Conservation (phyloP, 2,329 filamentous ascomycete genomes). For the Verruconis gallopava region DNA sequence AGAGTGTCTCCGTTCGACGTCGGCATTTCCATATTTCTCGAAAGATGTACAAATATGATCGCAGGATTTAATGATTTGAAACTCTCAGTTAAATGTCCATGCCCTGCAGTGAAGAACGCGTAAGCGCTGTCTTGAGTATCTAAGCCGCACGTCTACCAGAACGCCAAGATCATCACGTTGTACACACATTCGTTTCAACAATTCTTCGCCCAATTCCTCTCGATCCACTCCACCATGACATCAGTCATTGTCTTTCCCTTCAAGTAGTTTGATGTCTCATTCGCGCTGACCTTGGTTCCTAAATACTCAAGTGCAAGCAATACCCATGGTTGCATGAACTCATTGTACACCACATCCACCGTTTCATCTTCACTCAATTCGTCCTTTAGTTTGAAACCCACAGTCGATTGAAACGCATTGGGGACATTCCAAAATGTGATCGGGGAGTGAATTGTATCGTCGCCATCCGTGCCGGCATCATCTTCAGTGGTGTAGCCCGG, state of each 20-base stretch:
- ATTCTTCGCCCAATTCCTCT: slow-evolving; percentile 36
- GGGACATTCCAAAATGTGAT: slow-evolving; percentile 67
- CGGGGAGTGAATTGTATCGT: slow-evolving; percentile 72
- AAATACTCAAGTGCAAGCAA: slow-evolving; percentile 57
- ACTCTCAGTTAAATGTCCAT: too few relatives aligned
- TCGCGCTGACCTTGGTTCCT: slow-evolving; percentile 35
- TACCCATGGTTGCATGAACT: slow-evolving; percentile 79
- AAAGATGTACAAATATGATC: too few relatives aligned
- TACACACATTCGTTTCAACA: too few relatives aligned
- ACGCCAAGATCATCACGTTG: too few relatives aligned
- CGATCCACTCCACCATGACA: slow-evolving; percentile 47
- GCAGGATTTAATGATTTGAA: too few relatives aligned
- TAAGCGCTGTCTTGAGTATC: too few relatives aligned
- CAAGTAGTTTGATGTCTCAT: slow-evolving; percentile 41
- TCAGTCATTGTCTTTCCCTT: slow-evolving; percentile 42
- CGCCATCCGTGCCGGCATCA: slow-evolving; percentile 69
- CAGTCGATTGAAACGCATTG: slow-evolving; percentile 60
- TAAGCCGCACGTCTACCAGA: too few relatives aligned
- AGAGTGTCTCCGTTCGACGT: too few relatives aligned
- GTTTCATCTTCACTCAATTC: slow-evolving; percentile 23
- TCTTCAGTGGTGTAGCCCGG: slow-evolving; percentile 85
- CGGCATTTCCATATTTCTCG: too few relatives aligned
- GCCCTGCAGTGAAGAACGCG: too few relatives aligned
- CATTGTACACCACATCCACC: slow-evolving; percentile 82
- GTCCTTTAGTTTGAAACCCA: slow-evolving; percentile 42